A percentile compares a stretch with the other conserved stretches of the same genome.
phyloP scores from a whole-genome alignment of 164 flowering plant genomes.

The Vitis labrusca region DNA sequence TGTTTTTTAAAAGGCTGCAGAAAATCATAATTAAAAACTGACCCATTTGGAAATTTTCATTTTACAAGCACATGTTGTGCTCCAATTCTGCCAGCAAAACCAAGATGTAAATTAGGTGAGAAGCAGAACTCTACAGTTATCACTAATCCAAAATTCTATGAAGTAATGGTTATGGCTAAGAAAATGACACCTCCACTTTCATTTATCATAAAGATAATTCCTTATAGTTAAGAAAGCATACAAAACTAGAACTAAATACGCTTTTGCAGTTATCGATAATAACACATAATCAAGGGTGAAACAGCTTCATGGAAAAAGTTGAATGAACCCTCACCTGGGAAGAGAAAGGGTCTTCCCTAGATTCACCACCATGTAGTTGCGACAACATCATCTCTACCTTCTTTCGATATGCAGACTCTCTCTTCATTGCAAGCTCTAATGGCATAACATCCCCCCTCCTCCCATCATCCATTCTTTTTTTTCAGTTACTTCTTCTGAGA shows the following conservation, averaged over 20 bases:
- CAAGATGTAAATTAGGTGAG: not conserved
- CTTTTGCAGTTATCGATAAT: too few species aligned
- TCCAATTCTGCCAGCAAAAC: not conserved
- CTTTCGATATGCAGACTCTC: constrained; percentile 32
- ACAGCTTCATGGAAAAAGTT: not conserved
- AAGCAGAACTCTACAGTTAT: not conserved
- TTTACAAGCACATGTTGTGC: not conserved
- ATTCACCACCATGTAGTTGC: constrained; percentile 1
- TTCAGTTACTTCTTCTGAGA: not conserved
- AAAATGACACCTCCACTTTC: not conserved
- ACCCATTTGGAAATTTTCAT: not conserved
- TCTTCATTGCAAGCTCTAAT: constrained; percentile 32
- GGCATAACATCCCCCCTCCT: constrained; percentile 11
- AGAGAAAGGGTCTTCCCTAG: constrained; percentile 12
- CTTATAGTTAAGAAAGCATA: not conserved
- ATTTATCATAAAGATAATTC: not conserved
- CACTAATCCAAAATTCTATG: not conserved
- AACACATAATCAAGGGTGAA: too few species aligned
- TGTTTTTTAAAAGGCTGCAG: not conserved
- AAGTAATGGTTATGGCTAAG: not conserved
- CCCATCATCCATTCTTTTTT: constrained; percentile 1
- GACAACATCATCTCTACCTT: constrained; percentile 16
- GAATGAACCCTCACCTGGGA: constrained; percentile 16
- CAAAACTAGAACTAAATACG: not conserved
- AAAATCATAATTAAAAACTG: not conserved